Percentiles rank a stretch among this genome's conserved stretches.
Conservation (phyloP, 345 rosid species). For the Combretum micranthum region DNA sequence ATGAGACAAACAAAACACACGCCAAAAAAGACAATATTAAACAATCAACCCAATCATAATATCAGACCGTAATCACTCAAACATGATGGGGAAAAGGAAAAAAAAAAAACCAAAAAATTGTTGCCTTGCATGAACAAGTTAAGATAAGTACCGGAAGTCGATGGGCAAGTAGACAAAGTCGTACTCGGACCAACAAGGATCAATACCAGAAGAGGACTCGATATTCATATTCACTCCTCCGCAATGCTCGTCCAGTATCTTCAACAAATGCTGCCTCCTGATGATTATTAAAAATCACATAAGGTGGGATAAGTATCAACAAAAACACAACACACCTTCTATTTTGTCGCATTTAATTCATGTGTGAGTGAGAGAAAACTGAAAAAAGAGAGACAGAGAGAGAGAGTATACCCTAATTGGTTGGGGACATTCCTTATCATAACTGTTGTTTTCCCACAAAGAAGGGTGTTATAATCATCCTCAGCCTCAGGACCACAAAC, state of each 20-base stretch:
- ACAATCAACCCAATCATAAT: background rate
- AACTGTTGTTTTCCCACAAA: conserved; percentile 22
- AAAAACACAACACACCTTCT: background rate
- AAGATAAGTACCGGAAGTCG: conserved; percentile 41
- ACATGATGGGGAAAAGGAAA: background rate
- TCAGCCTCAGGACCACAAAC: background rate
- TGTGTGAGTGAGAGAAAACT: background rate
- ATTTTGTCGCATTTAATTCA: background rate
- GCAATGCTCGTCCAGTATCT: conserved; percentile 40
- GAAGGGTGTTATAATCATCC: background rate
- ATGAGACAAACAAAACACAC: background rate
- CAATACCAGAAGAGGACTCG: background rate
- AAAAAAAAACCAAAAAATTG: background rate
- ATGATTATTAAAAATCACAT: background rate
- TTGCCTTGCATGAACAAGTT: background rate
- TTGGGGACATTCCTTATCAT: conserved; percentile 50
- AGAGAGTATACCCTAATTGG: conserved; percentile 20
- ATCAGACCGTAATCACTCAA: background rate
- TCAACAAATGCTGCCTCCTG: conserved; percentile 23
- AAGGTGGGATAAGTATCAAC: background rate
- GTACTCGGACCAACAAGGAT: conserved; percentile 21
- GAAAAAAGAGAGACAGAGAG: background rate
- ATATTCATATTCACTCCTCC: conserved; percentile 22
- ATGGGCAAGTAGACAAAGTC: conserved; percentile 45
- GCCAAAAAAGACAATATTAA: background rate